Conservation (phyloP, 2,329 filamentous ascomycete genomes). For the Pseudopithomyces maydicus region DNA sequence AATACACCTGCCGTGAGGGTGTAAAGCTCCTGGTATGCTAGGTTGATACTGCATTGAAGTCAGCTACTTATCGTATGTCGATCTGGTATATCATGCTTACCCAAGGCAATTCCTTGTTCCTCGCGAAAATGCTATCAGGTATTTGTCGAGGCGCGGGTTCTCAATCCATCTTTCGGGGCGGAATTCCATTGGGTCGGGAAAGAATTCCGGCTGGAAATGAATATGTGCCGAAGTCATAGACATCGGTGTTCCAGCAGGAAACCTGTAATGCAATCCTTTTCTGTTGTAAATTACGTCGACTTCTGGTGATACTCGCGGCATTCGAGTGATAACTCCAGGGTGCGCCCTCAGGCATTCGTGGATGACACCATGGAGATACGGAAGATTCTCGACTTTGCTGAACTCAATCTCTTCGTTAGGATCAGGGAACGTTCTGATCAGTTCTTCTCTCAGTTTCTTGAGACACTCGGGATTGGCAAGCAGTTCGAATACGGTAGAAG, state of each 20-base stretch:
- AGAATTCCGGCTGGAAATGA: not conserved
- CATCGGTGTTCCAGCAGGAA: not conserved
- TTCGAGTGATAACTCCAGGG: not conserved
- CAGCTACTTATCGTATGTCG: not conserved
- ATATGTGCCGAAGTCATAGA: not conserved
- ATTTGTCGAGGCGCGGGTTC: not conserved
- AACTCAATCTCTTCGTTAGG: not conserved
- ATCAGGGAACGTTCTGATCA: constrained; percentile 2
- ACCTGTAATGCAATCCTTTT: not conserved
- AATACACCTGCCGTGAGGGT: not conserved
- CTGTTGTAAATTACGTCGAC: not conserved
- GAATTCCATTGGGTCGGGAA: not conserved
- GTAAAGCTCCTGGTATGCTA: not conserved
- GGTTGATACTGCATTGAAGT: not conserved
- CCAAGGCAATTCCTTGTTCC: not conserved
- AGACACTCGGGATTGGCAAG: not conserved
- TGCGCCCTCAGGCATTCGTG: not conserved
- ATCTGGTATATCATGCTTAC: not conserved
- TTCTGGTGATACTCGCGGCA: not conserved
- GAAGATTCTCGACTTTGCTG: not conserved
- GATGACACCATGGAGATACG: not conserved
- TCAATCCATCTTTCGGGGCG: constrained; percentile 1
- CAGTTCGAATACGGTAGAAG: constrained; percentile 3
- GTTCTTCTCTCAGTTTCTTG: constrained; percentile 2
- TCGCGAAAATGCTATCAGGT: not conserved